Percentiles rank a stretch among this genome's conserved stretches.
phyloP scores from a whole-genome alignment of 441 rosid species.

The Corymbia calophylla region DNA sequence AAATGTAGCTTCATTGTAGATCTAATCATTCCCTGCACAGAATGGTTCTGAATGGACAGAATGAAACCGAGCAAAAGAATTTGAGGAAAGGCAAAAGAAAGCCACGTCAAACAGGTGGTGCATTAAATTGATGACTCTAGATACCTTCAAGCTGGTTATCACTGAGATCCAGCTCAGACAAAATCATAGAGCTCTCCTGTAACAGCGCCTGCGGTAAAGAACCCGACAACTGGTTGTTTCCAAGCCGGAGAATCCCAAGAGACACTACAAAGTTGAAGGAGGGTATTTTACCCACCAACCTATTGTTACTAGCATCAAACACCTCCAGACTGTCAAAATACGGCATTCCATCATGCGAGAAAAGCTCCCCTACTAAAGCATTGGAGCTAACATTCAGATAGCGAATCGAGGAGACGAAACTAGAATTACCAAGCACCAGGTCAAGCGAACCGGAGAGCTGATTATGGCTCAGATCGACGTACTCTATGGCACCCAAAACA shows the following conservation, averaged over 20 bases:
- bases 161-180: constrained; percentile 86
- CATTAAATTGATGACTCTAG: neutral
- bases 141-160: constrained; percentile 75
- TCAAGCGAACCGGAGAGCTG: constrained; percentile 66
- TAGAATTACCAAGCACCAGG: constrained; percentile 49
- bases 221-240: constrained; percentile 59
- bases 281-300: constrained; percentile 53
- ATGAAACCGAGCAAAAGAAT: neutral
- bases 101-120: neutral
- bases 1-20: neutral
- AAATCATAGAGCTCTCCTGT: constrained; percentile 59
- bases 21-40: neutral
- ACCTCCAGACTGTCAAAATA: constrained; percentile 83
- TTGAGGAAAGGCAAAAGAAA: neutral
- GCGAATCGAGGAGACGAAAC: constrained; percentile 53
- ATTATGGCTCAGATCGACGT: constrained; percentile 66
- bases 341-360: constrained; percentile 70
- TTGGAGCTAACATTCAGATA: constrained; percentile 65
- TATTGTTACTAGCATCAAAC: constrained; percentile 75
- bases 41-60: neutral
- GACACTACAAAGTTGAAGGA: constrained; percentile 66
- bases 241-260: constrained; percentile 56
- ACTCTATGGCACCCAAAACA: constrained; percentile 34
- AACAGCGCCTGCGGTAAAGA: constrained; percentile 56
- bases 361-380: constrained; percentile 52